phyloP scores from a whole-genome alignment of 768 basidiomycete genomes.

The Panellus pusillus region DNA sequence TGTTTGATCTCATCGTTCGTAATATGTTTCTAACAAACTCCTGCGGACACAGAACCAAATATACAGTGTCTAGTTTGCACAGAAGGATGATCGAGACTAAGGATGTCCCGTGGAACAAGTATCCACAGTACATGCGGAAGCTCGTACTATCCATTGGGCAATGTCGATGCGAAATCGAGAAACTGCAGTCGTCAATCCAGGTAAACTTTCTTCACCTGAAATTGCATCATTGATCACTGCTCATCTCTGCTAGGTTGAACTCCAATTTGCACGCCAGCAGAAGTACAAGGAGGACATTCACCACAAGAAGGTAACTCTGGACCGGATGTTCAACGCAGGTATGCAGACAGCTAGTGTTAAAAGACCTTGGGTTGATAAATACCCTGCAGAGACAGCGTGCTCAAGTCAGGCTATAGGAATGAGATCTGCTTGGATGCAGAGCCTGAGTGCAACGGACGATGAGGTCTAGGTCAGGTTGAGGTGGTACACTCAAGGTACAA shows the following conservation, averaged over 20 bases:
- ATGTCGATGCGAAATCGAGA: conserved; percentile 4
- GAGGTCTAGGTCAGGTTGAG: too few species aligned
- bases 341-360: background rate
- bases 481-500: too few species aligned
- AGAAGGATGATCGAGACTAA: too few species aligned
- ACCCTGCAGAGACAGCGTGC: too few species aligned
- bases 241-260: background rate
- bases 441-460: too few species aligned
- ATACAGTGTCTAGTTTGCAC: too few species aligned
- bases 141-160: background rate
- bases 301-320: background rate
- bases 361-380: background rate
- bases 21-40: too few species aligned
- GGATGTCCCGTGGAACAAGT: too few species aligned
- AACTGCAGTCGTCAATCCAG: background rate
- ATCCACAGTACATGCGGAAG: background rate
- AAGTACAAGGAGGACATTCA: background rate
- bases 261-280: conserved; percentile 5
- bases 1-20: too few species aligned
- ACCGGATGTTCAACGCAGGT: background rate
- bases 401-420: too few species aligned
- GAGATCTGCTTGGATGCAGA: too few species aligned
- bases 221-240: background rate
- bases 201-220: background rate
- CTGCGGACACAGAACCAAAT: too few species aligned